Evolutionary conservation across 1,284 basidiomycete genomes (phyloP), one percentile per base, ranked within the genome.

Genomic region (Microbotryum saponariae): DNA sequence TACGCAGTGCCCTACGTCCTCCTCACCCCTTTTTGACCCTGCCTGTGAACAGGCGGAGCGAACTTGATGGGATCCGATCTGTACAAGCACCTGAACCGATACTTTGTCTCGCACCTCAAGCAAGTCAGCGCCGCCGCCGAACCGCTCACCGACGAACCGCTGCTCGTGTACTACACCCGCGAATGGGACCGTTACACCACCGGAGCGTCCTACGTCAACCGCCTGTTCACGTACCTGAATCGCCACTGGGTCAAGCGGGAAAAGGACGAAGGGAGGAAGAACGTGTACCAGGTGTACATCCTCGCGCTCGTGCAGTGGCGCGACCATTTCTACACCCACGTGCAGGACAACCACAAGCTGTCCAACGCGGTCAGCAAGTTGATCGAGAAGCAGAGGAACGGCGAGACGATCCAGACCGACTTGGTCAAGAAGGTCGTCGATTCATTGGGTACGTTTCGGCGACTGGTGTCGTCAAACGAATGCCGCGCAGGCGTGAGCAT

Each of bases 201-300:
- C 1, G 94, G 94, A 62, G 92, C 94, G 10, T 91, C 90, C 76
- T 97, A 93, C 75, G 87, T 98, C 73, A 92, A 96, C 74, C 86
- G 92, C 64, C 78, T 98, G 49, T 97, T 97, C 79, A 88, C 90
- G 23, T 97, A 97, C 77, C 84, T 97, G 64, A 97, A 98, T 76
- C 89, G 94, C 62, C 92, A 97, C 78, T 99, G 96, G 96, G 93
- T 99, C 54, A 97, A 96, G 79, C 85, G 94, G 51, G 93, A 98
- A 76, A 87, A 94, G 74, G 96, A 98, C 72, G 94, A 99, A 75
- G 96, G 96, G 6, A 83, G 91, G 73, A 97, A 93, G 77, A 87
- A 88, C 56, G 88, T 97, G 49, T 97, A 96, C 77, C 86, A 85
- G 6, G 90, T 99, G 31, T 98, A 97, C 77, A 98, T 93, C 33